Percentiles rank a stretch among this genome's conserved stretches.
phyloP scores from a whole-genome alignment of 306 rosid species.

The Lupinus albus region DNA sequence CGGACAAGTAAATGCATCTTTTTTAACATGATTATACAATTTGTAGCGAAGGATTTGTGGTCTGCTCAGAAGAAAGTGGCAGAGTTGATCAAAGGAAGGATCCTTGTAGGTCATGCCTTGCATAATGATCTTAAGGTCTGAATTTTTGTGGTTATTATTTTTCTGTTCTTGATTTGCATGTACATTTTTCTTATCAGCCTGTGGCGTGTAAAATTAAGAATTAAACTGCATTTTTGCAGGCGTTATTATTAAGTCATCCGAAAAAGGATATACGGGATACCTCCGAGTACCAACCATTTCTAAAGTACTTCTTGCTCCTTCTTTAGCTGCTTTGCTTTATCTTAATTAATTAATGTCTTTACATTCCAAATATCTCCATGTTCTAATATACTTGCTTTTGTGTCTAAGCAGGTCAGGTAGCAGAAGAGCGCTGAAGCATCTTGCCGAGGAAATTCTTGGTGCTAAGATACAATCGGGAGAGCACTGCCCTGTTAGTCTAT shows the following conservation, averaged over 20 bases:
- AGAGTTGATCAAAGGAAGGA: slow-evolving; percentile 71
- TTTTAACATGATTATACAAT: slow-evolving; percentile 30
- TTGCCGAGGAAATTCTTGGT: slow-evolving; percentile 73
- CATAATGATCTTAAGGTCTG: slow-evolving; percentile 86
- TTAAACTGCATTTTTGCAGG: slow-evolving; percentile 53
- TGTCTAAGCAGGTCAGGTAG: slow-evolving; percentile 60
- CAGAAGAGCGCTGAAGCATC: slow-evolving; percentile 77
- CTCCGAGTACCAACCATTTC: slow-evolving; percentile 76
- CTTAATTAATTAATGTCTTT: neutral
- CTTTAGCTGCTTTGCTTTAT: neutral
- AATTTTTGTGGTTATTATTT: slow-evolving; percentile 34
- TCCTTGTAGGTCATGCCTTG: slow-evolving; percentile 95
- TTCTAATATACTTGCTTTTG: slow-evolving; percentile 31
- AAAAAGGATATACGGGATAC: slow-evolving; percentile 82
- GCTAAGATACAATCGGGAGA: slow-evolving; percentile 86
- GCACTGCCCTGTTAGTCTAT: slow-evolving; percentile 86
- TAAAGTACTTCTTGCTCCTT: slow-evolving; percentile 45
- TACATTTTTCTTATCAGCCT: slow-evolving; percentile 20
- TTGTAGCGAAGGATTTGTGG: slow-evolving; percentile 74
- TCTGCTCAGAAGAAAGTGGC: slow-evolving; percentile 83
- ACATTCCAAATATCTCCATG: slow-evolving; percentile 7
- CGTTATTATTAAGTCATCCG: slow-evolving; percentile 84
- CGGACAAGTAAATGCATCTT: slow-evolving; percentile 20
- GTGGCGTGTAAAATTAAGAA: neutral
- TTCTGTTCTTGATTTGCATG: neutral